Evolutionary conservation across 306 rosid genomes (phyloP), one percentile per base, ranked within the genome.

Genomic region (Spatholobus suberectus): DNA sequence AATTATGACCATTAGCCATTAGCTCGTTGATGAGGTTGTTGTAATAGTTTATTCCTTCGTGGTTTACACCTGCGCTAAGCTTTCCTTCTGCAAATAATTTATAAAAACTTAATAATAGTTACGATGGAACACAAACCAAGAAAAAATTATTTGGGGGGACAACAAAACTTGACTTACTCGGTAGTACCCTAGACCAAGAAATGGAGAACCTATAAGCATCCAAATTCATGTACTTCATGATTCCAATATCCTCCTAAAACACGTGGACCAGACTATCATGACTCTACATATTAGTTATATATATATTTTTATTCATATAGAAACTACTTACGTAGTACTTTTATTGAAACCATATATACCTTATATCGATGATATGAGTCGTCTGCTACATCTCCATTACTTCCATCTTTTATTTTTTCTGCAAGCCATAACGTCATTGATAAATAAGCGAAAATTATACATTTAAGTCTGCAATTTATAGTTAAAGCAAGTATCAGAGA

Each of bases 171-270:
- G 29, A 37, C 91, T 84, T 89, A 91, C 97, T 88, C 26, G 98
- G 92, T 26, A 92, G 78, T 23, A 92, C 17, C 89, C 95, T 80
- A 59, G 88, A 49, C 88, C 88, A 85, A 47, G 88, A 69, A 80
- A 85, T 70, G 55, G 88, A 85, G 68, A 80, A 85, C 75, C 88
- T 59, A 80, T 85, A 85, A 20, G 95, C 95, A 89, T 92, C 97
- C 81, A 83, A 55, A 21, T 84, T 81, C 84, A 94, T 87, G 2
- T 86, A 12, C 84, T 89, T 94, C 90, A 89, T 86, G 27, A 94
- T 87, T 66, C 81, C 81, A 76, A 92, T 88, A 74, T 94, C 97
- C 70, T 94, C 92, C 98, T 89, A 47, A 26, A 80, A 70, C 20
- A 58, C 13, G 66, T n/a, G 76, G 0, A 43, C 51, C 67, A 74